Base-by-base conservation (phyloP, 371 early-diverging fungal genomes). In the Smittium mucronatum region DNA sequence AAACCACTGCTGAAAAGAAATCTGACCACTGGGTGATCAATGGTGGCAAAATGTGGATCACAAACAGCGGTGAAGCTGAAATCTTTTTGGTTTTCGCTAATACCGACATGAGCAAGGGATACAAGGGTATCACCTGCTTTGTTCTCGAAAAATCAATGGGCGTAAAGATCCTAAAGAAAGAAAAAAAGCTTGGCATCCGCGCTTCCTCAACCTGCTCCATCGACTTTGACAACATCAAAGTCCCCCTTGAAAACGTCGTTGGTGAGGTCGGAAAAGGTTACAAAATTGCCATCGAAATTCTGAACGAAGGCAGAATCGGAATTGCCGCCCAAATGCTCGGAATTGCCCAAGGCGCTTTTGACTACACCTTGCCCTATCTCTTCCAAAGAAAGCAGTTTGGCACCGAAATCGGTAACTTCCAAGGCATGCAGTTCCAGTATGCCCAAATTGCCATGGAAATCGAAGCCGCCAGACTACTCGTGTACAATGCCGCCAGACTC, bases 321-420 rank as follows among this genome's bases (percentile, higher is more conserved):
- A 96, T 96, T 80, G 95, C 96, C 58, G 96, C 96, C 36, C 97
- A 97, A 80, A 96, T 96, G 98, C 76, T 97, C 61, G 98, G 98
- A 69, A 78, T 95, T 58, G 97, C 97, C 26, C 96, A 97, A 80
- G 97, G 97, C 33, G 95, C 88, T 31, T 90, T 89, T 72, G 95
- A 97, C 78, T 78, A 82, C 69, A 89, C 93, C 25, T 70, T 97
- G 75, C 94, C 93, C 25, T 98, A 98, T 79, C 82, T 92, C 76
- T 91, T 91, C 84, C 89, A 98, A 82, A 86, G 98, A 73, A 93
- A 94, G 86, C 95, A 95, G 84, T 98, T 98, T 76, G 90, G 91
- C 28, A 72, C 84, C 63, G 71, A 70, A 29, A 91, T 98, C 69
- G 95, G 93, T 72, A 85, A 86, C 71, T 97, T 95, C 89, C 97